These are phyloP conservation scores for Rheum nobile DNA, from an alignment of 148 eudicot genomes.

Conservation along the genomic window DNA sequence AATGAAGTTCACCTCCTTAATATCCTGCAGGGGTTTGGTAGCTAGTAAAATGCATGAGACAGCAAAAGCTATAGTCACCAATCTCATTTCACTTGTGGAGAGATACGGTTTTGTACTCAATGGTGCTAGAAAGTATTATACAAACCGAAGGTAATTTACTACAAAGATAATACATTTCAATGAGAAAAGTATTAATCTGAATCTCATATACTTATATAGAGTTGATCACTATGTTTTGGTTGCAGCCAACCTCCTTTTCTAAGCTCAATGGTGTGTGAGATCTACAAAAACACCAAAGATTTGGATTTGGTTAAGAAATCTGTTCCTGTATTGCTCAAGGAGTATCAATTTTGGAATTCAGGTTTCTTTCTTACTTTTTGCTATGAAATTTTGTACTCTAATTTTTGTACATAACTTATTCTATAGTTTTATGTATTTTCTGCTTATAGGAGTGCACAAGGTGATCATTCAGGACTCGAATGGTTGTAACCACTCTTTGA, in stretches of 20 bases:
- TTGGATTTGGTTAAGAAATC: slow-evolving; percentile 36
- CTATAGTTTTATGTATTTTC: not conserved
- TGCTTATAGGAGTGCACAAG: slow-evolving; percentile 55
- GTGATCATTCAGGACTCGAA: slow-evolving; percentile 48
- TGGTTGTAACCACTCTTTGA: slow-evolving; percentile 44
- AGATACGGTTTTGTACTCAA: slow-evolving; percentile 70
- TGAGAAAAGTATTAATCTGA: not conserved
- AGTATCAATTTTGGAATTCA: slow-evolving; percentile 72
- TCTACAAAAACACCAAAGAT: slow-evolving; percentile 55
- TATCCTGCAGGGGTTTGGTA: slow-evolving; percentile 69
- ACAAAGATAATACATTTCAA: not conserved
- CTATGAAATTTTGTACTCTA: not conserved
- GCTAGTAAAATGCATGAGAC: slow-evolving; percentile 83
- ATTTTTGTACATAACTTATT: not conserved
- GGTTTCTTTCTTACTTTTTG: slow-evolving; percentile 26
- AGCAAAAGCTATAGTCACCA: slow-evolving; percentile 80
- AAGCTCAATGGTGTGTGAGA: slow-evolving; percentile 68
- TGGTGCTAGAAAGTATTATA: slow-evolving; percentile 91
- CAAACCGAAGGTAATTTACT: slow-evolving; percentile 58
- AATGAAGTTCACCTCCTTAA: slow-evolving; percentile 2
- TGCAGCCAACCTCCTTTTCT: slow-evolving; percentile 87
- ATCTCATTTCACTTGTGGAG: slow-evolving; percentile 65
- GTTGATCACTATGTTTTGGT: not conserved
- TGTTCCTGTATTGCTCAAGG: slow-evolving; percentile 65
- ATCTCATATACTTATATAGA: too few relatives aligned